A percentile compares a stretch with the other conserved stretches of the same genome.
Conservation (phyloP, 176 grass and related monocot genomes). For the Puccinellia tenuiflora region DNA sequence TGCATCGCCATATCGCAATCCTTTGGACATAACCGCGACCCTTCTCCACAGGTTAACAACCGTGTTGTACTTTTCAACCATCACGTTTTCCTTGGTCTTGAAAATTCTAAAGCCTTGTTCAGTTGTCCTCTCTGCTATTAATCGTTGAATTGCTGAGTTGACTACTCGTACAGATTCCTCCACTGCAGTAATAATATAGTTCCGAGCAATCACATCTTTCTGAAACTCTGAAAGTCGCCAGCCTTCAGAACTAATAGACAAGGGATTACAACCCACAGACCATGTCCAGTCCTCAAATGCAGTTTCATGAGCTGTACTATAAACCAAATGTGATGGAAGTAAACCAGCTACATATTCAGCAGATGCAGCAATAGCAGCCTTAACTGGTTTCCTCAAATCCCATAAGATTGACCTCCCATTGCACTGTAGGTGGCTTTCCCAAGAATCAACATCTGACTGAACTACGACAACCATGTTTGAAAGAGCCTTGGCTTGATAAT, state of each 20-base stretch:
- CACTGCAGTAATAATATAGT: conserved; percentile 81
- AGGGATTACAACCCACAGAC: conserved; percentile 92
- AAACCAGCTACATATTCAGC: conserved; percentile 84
- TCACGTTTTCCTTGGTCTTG: conserved; percentile 56
- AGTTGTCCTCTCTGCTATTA: conserved; percentile 56
- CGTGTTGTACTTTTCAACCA: conserved; percentile 95
- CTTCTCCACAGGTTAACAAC: conserved; percentile 86
- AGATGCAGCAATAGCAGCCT: conserved; percentile 82
- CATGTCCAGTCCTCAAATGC: conserved; percentile 89
- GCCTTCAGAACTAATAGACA: conserved; percentile 72
- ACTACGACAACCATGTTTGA: conserved; percentile 91
- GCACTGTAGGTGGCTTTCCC: conserved; percentile 96
- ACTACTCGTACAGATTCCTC: conserved; percentile 82
- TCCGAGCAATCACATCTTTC: conserved; percentile 68
- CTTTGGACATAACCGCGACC: conserved; percentile 67
- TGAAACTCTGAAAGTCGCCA: conserved; percentile 80
- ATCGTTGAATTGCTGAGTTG: conserved; percentile 69
- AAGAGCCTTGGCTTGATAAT: conserved; percentile 93
- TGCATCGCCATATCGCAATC: conserved; percentile 63
- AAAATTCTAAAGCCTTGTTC: conserved; percentile 68
- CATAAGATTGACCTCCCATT: conserved; percentile 79
- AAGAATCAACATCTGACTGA: conserved; percentile 80
- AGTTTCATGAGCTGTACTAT: conserved; percentile 92
- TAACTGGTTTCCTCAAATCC: conserved; percentile 87
- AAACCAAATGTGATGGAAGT: conserved; percentile 77